Conservation (phyloP, 441 rosid species). For the Adansonia madagascariensis region DNA sequence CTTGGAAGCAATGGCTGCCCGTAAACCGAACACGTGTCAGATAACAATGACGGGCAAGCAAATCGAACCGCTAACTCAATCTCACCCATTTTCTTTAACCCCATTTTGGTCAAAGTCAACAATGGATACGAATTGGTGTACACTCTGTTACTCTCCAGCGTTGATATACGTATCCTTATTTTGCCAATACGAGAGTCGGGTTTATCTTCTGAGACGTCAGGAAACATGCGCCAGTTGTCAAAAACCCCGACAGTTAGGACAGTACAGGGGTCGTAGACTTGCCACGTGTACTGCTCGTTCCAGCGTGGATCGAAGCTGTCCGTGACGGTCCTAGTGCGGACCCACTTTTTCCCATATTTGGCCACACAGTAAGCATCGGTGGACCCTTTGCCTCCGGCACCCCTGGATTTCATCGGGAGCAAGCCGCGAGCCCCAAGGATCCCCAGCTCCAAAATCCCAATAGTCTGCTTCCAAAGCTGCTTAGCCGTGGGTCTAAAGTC, state of each 20-base stretch:
- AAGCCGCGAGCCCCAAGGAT: conserved; percentile 87
- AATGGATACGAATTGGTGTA: too few relatives aligned
- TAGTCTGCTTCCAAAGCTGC: conserved; percentile 92
- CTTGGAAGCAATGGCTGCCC: too few relatives aligned
- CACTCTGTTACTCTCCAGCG: too few relatives aligned
- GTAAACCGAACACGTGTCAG: too few relatives aligned
- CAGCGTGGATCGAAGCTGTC: background rate
- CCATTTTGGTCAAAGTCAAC: too few relatives aligned
- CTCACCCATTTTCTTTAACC: too few relatives aligned
- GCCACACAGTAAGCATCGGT: conserved; percentile 90
- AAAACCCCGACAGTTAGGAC: background rate
- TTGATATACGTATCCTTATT: too few relatives aligned
- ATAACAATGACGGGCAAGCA: too few relatives aligned
- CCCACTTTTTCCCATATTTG: conserved; percentile 96
- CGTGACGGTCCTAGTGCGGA: conserved; percentile 53
- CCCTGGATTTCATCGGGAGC: conserved; percentile 72
- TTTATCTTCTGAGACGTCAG: too few relatives aligned
- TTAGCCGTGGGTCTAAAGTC: conserved; percentile 92
- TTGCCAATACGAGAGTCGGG: too few relatives aligned
- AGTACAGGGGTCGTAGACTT: background rate
- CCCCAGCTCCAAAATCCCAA: conserved; percentile 80
- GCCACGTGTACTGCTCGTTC: background rate
- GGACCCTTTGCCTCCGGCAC: conserved; percentile 71
- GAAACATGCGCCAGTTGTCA: too few relatives aligned
- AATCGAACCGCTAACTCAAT: too few relatives aligned